Conservation (phyloP, 176 grass and related monocot species). For the Aegilops bicornis region DNA sequence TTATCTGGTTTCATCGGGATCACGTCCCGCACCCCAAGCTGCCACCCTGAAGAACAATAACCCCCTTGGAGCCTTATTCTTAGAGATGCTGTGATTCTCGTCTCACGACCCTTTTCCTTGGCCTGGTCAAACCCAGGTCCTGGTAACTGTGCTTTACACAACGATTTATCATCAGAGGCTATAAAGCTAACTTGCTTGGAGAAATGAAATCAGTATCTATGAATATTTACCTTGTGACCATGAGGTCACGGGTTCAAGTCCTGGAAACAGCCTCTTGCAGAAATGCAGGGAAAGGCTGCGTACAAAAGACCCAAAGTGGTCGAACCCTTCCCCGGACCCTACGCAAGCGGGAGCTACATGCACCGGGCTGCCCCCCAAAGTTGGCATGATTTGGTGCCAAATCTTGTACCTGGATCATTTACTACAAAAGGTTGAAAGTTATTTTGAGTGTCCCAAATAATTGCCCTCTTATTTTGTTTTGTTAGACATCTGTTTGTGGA, state of each 20-base stretch:
- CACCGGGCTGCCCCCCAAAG: neutral
- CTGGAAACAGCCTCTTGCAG: too few relatives aligned
- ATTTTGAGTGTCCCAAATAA: neutral
- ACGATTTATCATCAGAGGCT: conserved; percentile 10
- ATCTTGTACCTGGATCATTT: neutral
- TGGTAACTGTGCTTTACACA: neutral
- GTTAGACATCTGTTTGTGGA: neutral
- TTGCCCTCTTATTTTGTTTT: neutral
- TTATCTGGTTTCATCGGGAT: neutral
- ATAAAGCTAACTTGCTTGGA: conserved; percentile 1
- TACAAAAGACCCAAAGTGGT: too few relatives aligned
- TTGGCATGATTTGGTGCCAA: neutral
- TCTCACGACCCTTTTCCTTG: neutral
- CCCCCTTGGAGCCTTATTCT: neutral
- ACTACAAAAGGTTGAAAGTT: neutral
- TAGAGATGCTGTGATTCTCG: neutral
- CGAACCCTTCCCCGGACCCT: too few relatives aligned
- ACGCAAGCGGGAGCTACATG: too few relatives aligned
- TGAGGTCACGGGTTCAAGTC: too few relatives aligned
- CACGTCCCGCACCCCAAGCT: neutral
- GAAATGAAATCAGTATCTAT: neutral
- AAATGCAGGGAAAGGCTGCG: too few relatives aligned
- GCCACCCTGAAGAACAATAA: neutral
- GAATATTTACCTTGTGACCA: neutral
- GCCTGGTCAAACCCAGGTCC: neutral